Evolutionary conservation across 768 basidiomycete species (phyloP).

Genomic region (Clitopilus hobsonii): DNA sequence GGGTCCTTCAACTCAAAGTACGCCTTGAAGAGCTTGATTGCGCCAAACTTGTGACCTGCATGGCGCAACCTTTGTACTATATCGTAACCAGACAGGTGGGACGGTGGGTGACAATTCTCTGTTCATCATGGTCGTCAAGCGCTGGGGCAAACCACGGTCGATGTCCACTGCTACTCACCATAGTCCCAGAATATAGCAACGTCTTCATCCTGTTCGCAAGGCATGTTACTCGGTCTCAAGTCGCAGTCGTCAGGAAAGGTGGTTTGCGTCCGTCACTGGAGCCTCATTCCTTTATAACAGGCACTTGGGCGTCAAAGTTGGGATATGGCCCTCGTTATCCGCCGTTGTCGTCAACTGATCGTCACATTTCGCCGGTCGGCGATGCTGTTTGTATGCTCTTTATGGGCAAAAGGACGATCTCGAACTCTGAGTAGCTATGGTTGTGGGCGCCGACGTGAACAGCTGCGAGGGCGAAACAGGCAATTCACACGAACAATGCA

Average conservation of each 20-base stretch:
- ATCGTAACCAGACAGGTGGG: constrained; percentile 36
- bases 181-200: constrained; percentile 45
- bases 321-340: neutral
- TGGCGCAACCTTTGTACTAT: constrained; percentile 41
- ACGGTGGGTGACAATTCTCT: constrained; percentile 41
- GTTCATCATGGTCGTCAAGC: neutral
- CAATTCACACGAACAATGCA: neutral
- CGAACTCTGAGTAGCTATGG: too few relatives aligned
- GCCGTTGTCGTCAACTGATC: neutral
- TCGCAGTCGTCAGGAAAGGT: neutral
- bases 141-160: neutral
- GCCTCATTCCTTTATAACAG: neutral
- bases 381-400: neutral
- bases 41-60: constrained; percentile 46
- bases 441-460: too few relatives aligned
- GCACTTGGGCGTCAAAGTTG: constrained; percentile 7
- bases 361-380: neutral
- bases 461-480: neutral
- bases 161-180: constrained; percentile 15
- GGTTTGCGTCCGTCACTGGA: neutral
- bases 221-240: neutral
- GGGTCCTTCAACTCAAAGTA: constrained; percentile 44
- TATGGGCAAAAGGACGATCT: neutral
- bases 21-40: constrained; percentile 48
- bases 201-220: constrained; percentile 10